Base-by-base conservation (phyloP, 768 basidiomycete species). In the Tulasnella sp. region DNA sequence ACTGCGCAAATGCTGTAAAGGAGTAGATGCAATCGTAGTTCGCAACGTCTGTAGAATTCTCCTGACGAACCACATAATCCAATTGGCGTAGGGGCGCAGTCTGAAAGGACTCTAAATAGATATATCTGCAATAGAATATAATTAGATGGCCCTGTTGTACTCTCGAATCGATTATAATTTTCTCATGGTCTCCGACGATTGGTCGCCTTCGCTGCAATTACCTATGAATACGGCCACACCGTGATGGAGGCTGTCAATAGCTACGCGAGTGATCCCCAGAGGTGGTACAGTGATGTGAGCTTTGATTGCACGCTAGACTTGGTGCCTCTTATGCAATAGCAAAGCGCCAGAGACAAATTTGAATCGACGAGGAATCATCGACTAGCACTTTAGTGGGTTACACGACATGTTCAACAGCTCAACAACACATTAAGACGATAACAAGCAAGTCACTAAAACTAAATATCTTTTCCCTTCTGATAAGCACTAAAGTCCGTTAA, bases 1-100 rank as follows among this genome's bases (percentile, higher is more conserved):
- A 79, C 37, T 83, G 82, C 73, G 64, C 64, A 60, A 83, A 83
- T 54, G 44, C 72, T 76, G 82, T 83, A 40, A 79, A 81, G 41
- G 80, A 73, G 42, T 73, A 14, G 37, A 28, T 1, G 7, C 14
- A 54, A n/a, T 73, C 31, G 11, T 28, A n/a, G 31, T 73, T 37
- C 42, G 37, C 22, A 18, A 2, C 46, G 16, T 14, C 18, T 46
- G 37, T 14, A 9, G 72, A 44, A 12, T n/a, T 24, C n/a, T 7
- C 31, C 34, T 73, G 7, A 6, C 54, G 4, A 54, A 12, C 24
- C 54, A 22, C 54, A 24, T 24, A 18, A 50, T n/a, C 54, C 24
- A n/a, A 54, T 8, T n/a, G 1, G n/a, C 54, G n/a, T n/a, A 54
- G 24, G 24, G 24, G 54, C 3, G 48, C 22, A 54, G 54, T 54